Evolutionary conservation across 176 grass and related monocot genomes (phyloP), one percentile per base, ranked within the genome.

Genomic region (Oropetium thomaeum): DNA sequence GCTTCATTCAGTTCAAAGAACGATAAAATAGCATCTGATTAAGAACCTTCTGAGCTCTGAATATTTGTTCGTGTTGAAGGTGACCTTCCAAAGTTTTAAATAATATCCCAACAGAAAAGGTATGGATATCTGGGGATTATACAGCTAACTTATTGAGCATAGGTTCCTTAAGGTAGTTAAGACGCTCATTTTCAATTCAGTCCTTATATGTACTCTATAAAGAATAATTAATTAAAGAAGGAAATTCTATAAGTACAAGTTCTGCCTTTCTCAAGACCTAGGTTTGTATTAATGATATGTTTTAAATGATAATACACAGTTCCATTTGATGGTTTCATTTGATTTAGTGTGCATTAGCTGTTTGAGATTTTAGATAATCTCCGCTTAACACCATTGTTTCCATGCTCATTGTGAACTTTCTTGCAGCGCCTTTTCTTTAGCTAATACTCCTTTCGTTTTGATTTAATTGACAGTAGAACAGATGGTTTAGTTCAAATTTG

Each of bases 11-110:
- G 45, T 54, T 62, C 65, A 77, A 17, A 54, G 69, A 4, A 70
- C 52, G 17, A 41, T 14, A 54, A 71, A 83, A 77, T 33, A 70
- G 43, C 65, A 51, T 42, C 23, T 77, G 79, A 65, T 26, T 55
- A 30, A 22, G 74, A 70, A 70, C 44, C 54, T 27, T 67, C 22
- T 12, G 23, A 57, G 64, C 28, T 67, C 22, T 20, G 25, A 57
- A 79, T 15, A 17, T 75, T 27, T 30, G 17, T 62, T 70, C 32
- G 29, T 61, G 30, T 64, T 33, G 17, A 35, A 29, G 28, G 14
- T 16, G 29, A 48, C 4, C 28, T 32, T 76, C 41, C 48, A 6
- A 32, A 61, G 19, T 8, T 61, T 59, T 30, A 17, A 74, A 42
- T 43, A 0, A 42, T n/a, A 58, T 14, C 25, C 53, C 34, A 11